These are phyloP conservation scores for Peltaster fructicola DNA, from an alignment of 2,329 filamentous ascomycete species.

Conservation along the genomic window DNA sequence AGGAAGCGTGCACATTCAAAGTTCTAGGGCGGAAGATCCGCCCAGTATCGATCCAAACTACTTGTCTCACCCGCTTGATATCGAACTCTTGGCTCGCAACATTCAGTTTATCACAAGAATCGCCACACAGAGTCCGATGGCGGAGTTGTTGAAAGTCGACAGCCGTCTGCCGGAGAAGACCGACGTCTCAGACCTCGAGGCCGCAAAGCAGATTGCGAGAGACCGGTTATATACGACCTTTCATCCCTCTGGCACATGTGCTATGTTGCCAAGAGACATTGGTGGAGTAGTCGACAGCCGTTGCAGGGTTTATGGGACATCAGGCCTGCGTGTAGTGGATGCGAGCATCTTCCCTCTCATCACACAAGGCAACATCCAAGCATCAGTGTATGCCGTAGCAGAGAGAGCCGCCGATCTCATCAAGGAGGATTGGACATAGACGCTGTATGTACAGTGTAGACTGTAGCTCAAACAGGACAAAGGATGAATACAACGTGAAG, in stretches of 20 bases:
- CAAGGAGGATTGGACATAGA: slow-evolving; percentile 12
- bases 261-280: slow-evolving; percentile 10
- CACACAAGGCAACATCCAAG: slow-evolving; percentile 13
- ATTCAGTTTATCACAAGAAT: slow-evolving; percentile 1
- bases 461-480: no score
- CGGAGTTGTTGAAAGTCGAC: no score
- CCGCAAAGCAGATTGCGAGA: slow-evolving; percentile 8
- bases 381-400: slow-evolving; percentile 15
- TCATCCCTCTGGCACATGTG: slow-evolving; percentile 24
- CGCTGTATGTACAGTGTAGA: no score
- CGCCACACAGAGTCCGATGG: no score
- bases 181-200: slow-evolving; percentile 6
- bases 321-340: slow-evolving; percentile 22
- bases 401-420: slow-evolving; percentile 18
- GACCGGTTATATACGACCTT: slow-evolving; percentile 13
- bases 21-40: slow-evolving; percentile 7
- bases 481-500: no score
- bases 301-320: slow-evolving; percentile 21
- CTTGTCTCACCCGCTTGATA: slow-evolving; percentile 28
- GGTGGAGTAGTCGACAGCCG: slow-evolving; percentile 19
- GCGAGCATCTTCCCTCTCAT: slow-evolving; percentile 19
- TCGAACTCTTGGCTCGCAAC: slow-evolving; percentile 19
- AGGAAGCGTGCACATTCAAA: slow-evolving; percentile 11
- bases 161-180: no score
- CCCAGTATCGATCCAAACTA: slow-evolving; percentile 12